Percentiles rank a stretch among this genome's conserved stretches.
These are phyloP conservation scores for Aspergillaceae sp. DNA, from an alignment of 2,329 filamentous ascomycete genomes.

Conservation along the genomic window DNA sequence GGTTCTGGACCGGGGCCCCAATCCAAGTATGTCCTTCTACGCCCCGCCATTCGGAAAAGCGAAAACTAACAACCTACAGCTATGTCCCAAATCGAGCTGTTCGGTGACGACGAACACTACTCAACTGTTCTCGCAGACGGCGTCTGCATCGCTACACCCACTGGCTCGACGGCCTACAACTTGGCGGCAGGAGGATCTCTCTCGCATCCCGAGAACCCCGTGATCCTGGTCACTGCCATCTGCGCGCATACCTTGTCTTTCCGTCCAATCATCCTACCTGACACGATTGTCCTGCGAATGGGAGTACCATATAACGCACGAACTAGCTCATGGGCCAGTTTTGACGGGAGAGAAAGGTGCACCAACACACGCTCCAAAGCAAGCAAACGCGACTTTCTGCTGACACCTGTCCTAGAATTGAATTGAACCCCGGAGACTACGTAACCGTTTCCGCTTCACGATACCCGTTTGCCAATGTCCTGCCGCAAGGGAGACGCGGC, in stretches of 20 bases:
- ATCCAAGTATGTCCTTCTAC: slow-evolving; percentile 58
- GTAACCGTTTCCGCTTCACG: slow-evolving; percentile 45
- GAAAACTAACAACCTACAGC: slow-evolving; percentile 41
- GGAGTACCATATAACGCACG: slow-evolving; percentile 92
- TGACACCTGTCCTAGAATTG: slow-evolving; percentile 27
- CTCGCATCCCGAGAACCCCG: slow-evolving; percentile 92
- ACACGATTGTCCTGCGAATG: slow-evolving; percentile 86
- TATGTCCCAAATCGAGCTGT: slow-evolving; percentile 86
- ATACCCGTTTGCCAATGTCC: slow-evolving; percentile 45
- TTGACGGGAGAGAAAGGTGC: slow-evolving; percentile 79
- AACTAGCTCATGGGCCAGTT: slow-evolving; percentile 91
- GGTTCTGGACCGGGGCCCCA: slow-evolving; percentile 90
- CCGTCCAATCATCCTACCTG: slow-evolving; percentile 89
- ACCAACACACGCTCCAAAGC: slow-evolving; percentile 2
- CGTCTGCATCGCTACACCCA: slow-evolving; percentile 87
- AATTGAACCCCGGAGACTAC: slow-evolving; percentile 43
- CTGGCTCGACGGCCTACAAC: slow-evolving; percentile 91
- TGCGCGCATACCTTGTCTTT: slow-evolving; percentile 93
- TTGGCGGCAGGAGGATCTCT: slow-evolving; percentile 90
- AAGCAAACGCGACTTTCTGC: not conserved
- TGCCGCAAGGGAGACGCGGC: slow-evolving; percentile 35
- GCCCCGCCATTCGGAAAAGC: not conserved
- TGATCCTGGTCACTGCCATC: slow-evolving; percentile 88
- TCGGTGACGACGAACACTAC: slow-evolving; percentile 91
- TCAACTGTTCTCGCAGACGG: slow-evolving; percentile 90